Base-by-base conservation (phyloP, 176 grass and related monocot genomes). In the Oryza rufipogon region DNA sequence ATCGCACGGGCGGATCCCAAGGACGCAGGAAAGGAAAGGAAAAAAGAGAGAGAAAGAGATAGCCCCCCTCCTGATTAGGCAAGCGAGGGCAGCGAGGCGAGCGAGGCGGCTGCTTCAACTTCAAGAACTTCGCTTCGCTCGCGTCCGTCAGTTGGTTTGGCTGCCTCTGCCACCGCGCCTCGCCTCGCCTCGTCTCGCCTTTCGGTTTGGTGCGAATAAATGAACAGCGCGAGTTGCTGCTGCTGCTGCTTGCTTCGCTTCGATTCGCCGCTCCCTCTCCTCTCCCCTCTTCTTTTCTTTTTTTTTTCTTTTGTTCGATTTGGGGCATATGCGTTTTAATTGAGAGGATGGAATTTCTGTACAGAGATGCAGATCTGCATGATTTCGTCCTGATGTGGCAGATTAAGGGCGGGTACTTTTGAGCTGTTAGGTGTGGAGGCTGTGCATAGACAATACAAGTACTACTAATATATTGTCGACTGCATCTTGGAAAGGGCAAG, bases 1-100 rank as follows among this genome's bases (percentile, higher is more conserved):
- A 68, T 86, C 79, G 51, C 61, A 38, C 58, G 45, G 72, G 9
- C 60, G 75, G 84, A 79, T 90, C 80, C 84, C 80, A 25, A 86
- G 68, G 70, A 17, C 68, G 84, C 79, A 73, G 20, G 73, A 16
- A 45, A 25, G 70, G 11, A 7, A 47, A n/a, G 39, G 70, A 5
- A 12, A 9, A 67, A 63, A 11, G 38, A 39, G 39, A 41, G 39
- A 67, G 70, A 11, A 0, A 39, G 39, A 41, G 39, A 41, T 41
- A 41, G 36, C 34, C 36, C 36, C 36, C 36, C 36, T 51, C 71
- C 71, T 52, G 78, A 58, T 82, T 28, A 56, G 66, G 73, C 34
- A 25, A 20, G 16, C 41, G 75, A 11, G 38, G 80, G 30, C 30
- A 2, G 30, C 30, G 30, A 32, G 30, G 2, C 4, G 15, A 54